Conservation (phyloP, 2,329 filamentous ascomycete species). For the Ophiostoma pallidulum region DNA sequence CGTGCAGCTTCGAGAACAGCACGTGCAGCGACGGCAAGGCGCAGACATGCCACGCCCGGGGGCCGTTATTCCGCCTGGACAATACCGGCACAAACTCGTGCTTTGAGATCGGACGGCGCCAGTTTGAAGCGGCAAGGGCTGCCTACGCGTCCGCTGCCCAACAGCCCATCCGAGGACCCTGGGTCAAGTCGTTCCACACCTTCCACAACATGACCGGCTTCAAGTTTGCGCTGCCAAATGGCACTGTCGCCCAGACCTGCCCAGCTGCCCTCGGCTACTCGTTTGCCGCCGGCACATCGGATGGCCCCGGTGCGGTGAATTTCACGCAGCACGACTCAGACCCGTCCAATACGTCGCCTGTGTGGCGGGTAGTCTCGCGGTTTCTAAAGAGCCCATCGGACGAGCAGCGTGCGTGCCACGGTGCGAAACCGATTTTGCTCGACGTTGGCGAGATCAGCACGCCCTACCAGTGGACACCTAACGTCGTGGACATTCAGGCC, state of each 20-base stretch:
- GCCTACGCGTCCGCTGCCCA: conserved; percentile 42
- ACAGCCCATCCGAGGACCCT: conserved; percentile 50
- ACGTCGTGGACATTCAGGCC: conserved; percentile 81
- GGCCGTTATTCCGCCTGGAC: conserved; percentile 54
- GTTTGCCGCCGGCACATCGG: conserved; percentile 82
- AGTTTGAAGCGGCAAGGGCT: conserved; percentile 46
- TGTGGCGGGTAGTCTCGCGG: conserved; percentile 70
- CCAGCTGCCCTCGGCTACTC: conserved; percentile 80
- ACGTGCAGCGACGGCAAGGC: conserved; percentile 62
- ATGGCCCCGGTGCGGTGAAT: conserved; percentile 81
- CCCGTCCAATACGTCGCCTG: conserved; percentile 55
- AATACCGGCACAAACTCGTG: conserved; percentile 68
- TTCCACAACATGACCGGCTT: conserved; percentile 71
- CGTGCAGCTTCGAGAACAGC: conserved; percentile 66
- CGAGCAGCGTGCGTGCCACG: conserved; percentile 66
- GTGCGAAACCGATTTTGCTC: conserved; percentile 73
- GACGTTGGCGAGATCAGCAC: conserved; percentile 72
- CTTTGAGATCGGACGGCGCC: conserved; percentile 61
- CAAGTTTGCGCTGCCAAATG: conserved; percentile 62
- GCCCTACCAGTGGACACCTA: conserved; percentile 84
- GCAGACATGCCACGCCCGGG: conserved; percentile 60
- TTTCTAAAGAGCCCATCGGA: conserved; percentile 61
- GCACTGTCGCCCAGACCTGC: conserved; percentile 62
- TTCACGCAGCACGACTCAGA: conserved; percentile 78
- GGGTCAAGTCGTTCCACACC: conserved; percentile 69